These are phyloP conservation scores for Pythium insidiosum DNA, from an alignment of 352 stramenopile genomes.

Conservation along the genomic window DNA sequence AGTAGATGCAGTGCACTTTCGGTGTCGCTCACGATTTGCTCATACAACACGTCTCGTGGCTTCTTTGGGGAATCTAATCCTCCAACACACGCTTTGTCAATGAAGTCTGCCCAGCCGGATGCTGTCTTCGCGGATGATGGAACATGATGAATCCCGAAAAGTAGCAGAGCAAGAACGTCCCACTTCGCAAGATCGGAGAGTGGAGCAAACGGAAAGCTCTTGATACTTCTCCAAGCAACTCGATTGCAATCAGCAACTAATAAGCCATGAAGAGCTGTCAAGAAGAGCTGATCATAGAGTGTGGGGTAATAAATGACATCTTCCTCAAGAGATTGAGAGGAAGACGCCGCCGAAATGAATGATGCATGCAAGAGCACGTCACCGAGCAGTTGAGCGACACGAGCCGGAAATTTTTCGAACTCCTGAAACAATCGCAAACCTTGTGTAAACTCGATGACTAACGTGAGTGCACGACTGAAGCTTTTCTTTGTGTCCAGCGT, in stretches of 20 bases:
- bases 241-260: constrained; percentile 68
- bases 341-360: constrained; percentile 28
- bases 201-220: constrained; percentile 57
- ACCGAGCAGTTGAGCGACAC: constrained; percentile 59
- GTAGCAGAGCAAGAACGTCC: constrained; percentile 65
- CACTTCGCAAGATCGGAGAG: constrained; percentile 72
- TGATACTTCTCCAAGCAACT: constrained; percentile 69
- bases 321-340: constrained; percentile 12
- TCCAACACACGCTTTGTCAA: constrained; percentile 29
- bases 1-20: constrained; percentile 67
- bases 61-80: constrained; percentile 18
- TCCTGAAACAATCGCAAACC: constrained; percentile 65
- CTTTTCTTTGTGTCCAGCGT: constrained; percentile 68
- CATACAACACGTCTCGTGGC: constrained; percentile 40
- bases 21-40: constrained; percentile 49
- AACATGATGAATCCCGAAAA: constrained; percentile 69
- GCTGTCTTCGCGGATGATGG: constrained; percentile 47
- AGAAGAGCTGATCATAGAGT: constrained; percentile 79
- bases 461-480: constrained; percentile 63
- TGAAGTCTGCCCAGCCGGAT: constrained; percentile 57
- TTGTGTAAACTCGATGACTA: constrained; percentile 72
- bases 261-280: constrained; percentile 69
- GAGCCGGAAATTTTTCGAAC: constrained; percentile 70
- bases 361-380: constrained; percentile 57
- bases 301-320: constrained; percentile 59